Evolutionary conservation across 2,329 filamentous ascomycete genomes (phyloP).

Genomic region (Aspergillus fischeri): DNA sequence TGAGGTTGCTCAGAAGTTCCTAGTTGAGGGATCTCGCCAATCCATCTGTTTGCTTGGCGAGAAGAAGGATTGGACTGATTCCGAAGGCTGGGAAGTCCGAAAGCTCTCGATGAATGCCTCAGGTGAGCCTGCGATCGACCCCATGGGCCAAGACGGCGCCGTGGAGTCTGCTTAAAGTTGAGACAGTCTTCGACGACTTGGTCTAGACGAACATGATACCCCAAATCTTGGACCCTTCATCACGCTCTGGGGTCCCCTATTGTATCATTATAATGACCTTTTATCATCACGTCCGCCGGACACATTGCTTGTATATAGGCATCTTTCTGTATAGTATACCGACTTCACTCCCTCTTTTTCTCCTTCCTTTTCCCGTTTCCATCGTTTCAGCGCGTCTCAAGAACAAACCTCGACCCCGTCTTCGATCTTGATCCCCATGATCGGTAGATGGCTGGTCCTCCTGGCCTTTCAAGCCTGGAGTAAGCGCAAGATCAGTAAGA

Average conservation of each 20-base stretch:
- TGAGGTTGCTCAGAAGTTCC: slow-evolving; percentile 73
- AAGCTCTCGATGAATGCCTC: slow-evolving; percentile 62
- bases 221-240: neutral
- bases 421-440: slow-evolving; percentile 44
- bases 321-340: slow-evolving; percentile 19
- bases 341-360: slow-evolving; percentile 5
- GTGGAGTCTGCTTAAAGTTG: slow-evolving; percentile 22
- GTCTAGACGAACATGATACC: neutral
- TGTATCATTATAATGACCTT: slow-evolving; percentile 3
- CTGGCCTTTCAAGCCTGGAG: slow-evolving; percentile 13
- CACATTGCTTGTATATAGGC: slow-evolving; percentile 18
- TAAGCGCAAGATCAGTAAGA: slow-evolving; percentile 49
- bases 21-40: slow-evolving; percentile 62
- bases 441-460: slow-evolving; percentile 48
- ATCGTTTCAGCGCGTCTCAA: slow-evolving; percentile 23
- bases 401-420: slow-evolving; percentile 51
- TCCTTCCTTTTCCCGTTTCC: slow-evolving; percentile 5
- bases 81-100: slow-evolving; percentile 68
- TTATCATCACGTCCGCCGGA: slow-evolving; percentile 14
- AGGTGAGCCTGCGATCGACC: slow-evolving; percentile 39
- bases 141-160: slow-evolving; percentile 8
- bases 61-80: slow-evolving; percentile 68
- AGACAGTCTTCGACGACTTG: neutral
- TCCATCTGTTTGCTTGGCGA: slow-evolving; percentile 75
- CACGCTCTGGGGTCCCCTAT: neutral